Percentiles rank a stretch among this genome's conserved stretches.
phyloP scores from a whole-genome alignment of 768 basidiomycete species.

The Lactarius psammicola region DNA sequence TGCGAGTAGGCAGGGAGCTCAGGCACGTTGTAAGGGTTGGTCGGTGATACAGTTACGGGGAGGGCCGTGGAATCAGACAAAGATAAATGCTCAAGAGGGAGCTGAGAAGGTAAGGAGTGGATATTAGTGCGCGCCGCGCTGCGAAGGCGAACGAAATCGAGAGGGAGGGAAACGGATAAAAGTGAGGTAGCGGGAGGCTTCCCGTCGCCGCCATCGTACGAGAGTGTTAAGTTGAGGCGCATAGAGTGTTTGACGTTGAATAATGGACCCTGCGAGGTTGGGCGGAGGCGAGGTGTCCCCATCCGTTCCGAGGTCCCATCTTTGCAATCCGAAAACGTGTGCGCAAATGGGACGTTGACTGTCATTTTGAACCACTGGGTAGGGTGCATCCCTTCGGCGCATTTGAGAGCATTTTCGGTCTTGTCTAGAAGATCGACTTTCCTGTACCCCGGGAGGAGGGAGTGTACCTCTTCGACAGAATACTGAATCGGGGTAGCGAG shows the following conservation, averaged over 20 bases:
- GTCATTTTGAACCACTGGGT: conserved; percentile 60
- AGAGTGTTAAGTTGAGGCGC: conserved; percentile 11
- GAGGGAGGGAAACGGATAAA: conserved; percentile 46
- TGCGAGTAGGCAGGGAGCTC: conserved; percentile 75
- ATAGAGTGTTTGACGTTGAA: conserved; percentile 32
- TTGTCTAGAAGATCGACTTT: conserved; percentile 50
- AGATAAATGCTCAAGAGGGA: conserved; percentile 24
- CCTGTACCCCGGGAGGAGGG: conserved; percentile 49
- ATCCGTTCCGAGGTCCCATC: conserved; percentile 9
- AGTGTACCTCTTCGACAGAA: conserved; percentile 43
- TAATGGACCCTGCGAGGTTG: conserved; percentile 16
- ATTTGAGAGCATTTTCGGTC: conserved; percentile 49
- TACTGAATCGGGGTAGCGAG: conserved; percentile 32
- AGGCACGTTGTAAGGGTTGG: conserved; percentile 31
- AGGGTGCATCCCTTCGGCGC: conserved; percentile 35
- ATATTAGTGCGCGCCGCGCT: conserved; percentile 32
- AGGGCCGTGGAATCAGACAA: conserved; percentile 15
- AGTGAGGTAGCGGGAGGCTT: conserved; percentile 27
- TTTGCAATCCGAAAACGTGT: conserved; percentile 28
- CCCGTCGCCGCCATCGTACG: conserved; percentile 15
- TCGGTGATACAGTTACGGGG: conserved; percentile 13
- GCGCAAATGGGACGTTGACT: conserved; percentile 49
- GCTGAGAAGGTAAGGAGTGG: conserved; percentile 26
- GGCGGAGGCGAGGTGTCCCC: conserved; percentile 21
- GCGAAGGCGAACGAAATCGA: conserved; percentile 48